These are phyloP conservation scores for Tolypocladium cylindrosporum DNA, from an alignment of 2,329 filamentous ascomycete genomes.

Conservation along the genomic window DNA sequence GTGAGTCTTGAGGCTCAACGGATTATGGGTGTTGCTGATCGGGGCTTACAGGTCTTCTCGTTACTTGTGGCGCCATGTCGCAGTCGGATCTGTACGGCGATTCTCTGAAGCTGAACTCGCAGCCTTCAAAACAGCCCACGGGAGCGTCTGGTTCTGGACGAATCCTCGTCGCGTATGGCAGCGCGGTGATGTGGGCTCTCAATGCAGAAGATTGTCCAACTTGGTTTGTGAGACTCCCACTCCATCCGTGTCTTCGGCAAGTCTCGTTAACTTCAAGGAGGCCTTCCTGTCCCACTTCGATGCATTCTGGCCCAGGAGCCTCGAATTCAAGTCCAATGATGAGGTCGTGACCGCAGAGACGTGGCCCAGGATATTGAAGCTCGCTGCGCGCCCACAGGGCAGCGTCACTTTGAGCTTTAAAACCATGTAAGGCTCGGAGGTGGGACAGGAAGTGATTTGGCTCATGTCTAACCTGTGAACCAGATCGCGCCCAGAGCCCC, in stretches of 20 bases:
- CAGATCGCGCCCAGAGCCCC: neutral
- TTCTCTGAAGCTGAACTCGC: slow-evolving; percentile 17
- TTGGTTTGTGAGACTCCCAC: slow-evolving; percentile 30
- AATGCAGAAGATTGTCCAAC: slow-evolving; percentile 27
- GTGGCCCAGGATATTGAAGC: slow-evolving; percentile 20
- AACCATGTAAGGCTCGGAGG: slow-evolving; percentile 6
- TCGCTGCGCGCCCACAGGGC: slow-evolving; percentile 11
- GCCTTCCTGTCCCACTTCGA: slow-evolving; percentile 30
- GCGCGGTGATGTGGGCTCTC: slow-evolving; percentile 27
- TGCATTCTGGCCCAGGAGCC: slow-evolving; percentile 28
- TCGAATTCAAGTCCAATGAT: slow-evolving; percentile 25
- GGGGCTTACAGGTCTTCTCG: slow-evolving; percentile 19
- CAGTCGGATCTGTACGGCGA: slow-evolving; percentile 22
- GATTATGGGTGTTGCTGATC: neutral
- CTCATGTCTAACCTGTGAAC: neutral
- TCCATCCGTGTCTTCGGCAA: neutral
- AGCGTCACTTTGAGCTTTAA: slow-evolving; percentile 14
- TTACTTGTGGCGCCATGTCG: slow-evolving; percentile 30
- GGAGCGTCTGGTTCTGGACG: slow-evolving; percentile 7
- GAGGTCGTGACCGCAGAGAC: slow-evolving; percentile 14
- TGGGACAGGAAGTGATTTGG: neutral
- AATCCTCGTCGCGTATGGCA: slow-evolving; percentile 24
- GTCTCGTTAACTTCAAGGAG: slow-evolving; percentile 11
- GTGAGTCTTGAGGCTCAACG: slow-evolving; percentile 16
- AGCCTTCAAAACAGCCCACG: slow-evolving; percentile 14